phyloP scores from a whole-genome alignment of 495 filamentous ascomycete genomes.

The Lasiosphaeria ovina region DNA sequence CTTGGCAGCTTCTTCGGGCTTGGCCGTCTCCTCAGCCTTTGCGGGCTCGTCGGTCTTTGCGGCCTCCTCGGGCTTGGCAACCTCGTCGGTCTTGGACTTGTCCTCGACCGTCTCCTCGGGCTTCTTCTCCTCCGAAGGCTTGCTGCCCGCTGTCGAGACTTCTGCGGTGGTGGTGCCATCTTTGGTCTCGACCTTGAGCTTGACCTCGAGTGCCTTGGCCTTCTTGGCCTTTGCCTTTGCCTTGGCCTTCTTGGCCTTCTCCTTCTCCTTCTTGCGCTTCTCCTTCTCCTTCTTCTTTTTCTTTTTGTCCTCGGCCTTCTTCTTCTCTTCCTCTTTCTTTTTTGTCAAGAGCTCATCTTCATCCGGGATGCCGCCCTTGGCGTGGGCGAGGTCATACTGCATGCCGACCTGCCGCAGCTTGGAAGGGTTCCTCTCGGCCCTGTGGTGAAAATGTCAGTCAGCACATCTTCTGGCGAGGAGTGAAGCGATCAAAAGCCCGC shows the following conservation, averaged over 20 bases:
- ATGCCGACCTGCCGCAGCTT: conserved; percentile 72
- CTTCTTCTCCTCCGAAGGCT: conserved; percentile 15
- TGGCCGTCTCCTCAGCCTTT: conserved; percentile 16
- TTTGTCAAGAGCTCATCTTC: conserved; percentile 57
- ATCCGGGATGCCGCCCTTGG: conserved; percentile 66
- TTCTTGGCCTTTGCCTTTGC: conserved; percentile 2
- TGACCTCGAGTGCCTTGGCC: neutral
- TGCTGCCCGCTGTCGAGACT: conserved; percentile 6
- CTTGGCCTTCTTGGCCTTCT: conserved; percentile 31
- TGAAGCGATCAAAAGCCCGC: neutral
- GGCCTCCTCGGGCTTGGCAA: conserved; percentile 9
- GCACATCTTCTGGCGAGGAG: neutral
- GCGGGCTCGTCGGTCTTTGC: conserved; percentile 17
- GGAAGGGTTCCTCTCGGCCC: conserved; percentile 55
- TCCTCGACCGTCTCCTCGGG: conserved; percentile 15
- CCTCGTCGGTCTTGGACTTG: conserved; percentile 14
- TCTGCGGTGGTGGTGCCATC: neutral
- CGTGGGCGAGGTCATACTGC: conserved; percentile 70
- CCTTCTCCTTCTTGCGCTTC: conserved; percentile 53
- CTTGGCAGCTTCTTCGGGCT: neutral
- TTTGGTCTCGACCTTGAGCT: conserved; percentile 12
- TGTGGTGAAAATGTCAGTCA: neutral
- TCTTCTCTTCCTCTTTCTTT: conserved; percentile 33
- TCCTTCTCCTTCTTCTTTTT: conserved; percentile 24
- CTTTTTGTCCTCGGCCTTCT: conserved; percentile 26